These are phyloP conservation scores for Ogataea polymorpha DNA, from an alignment of 805 yeast genomes.

Conservation along the genomic window DNA sequence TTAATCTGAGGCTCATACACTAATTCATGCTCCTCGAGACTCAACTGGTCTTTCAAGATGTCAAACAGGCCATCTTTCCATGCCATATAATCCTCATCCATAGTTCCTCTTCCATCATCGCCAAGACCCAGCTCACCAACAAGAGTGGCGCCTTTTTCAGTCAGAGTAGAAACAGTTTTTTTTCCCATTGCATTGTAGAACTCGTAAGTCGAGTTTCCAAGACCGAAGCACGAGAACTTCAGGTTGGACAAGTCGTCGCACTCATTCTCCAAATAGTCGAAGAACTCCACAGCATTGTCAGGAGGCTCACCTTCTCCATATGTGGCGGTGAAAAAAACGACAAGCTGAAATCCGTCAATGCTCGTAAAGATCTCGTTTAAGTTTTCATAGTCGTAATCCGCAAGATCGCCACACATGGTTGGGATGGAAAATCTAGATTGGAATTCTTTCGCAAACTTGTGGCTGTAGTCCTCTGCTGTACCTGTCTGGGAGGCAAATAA, in stretches of 20 bases:
- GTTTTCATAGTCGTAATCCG: conserved; percentile 81
- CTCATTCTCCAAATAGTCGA: conserved; percentile 62
- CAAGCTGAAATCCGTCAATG: conserved; percentile 50
- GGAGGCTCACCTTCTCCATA: conserved; percentile 99
- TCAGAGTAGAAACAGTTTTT: conserved; percentile 47
- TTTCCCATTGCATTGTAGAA: conserved; percentile 82
- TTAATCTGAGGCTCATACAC: conserved; percentile 69
- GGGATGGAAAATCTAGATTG: conserved; percentile 75
- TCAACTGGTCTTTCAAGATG: conserved; percentile 56
- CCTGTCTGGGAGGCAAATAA: conserved; percentile 97
- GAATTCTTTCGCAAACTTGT: conserved; percentile 85
- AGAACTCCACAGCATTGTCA: conserved; percentile 84
- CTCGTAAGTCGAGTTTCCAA: conserved; percentile 94
- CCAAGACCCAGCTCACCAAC: conserved; percentile 85
- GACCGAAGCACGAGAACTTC: conserved; percentile 77
- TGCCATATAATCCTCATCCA: conserved; percentile 90
- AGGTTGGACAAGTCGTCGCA: conserved; percentile 54
- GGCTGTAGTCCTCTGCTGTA: conserved; percentile 96
- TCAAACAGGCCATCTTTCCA: conserved; percentile 86
- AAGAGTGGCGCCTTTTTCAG: conserved; percentile 66
- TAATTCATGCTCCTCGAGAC: conserved; percentile 77
- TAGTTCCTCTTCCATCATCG: conserved; percentile 91
- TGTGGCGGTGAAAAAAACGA: conserved; percentile 75
- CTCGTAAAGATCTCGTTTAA: conserved; percentile 60
- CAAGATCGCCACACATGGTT: conserved; percentile 83